phyloP scores from a whole-genome alignment of 2,329 filamentous ascomycete species.

The Neofusicoccum umdonicola region DNA sequence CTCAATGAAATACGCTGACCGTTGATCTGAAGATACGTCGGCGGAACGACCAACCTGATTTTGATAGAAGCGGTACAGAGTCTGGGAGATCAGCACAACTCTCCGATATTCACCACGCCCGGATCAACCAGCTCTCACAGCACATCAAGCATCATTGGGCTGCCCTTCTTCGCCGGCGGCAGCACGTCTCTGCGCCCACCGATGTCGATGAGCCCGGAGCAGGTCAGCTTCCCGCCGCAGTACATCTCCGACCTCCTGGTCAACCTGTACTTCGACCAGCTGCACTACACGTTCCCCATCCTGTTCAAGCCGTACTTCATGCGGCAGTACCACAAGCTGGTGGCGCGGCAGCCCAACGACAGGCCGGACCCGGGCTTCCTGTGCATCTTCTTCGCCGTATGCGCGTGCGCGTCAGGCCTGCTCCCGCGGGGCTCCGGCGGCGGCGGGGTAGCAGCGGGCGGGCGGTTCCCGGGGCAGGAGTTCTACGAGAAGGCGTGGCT shows the following conservation, averaged over 20 bases:
- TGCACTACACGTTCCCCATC: background rate
- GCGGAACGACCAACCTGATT: constrained; percentile 1
- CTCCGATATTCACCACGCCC: background rate
- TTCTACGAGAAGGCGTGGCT: background rate
- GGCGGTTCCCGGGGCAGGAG: background rate
- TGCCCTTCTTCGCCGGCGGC: background rate
- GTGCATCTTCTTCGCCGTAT: background rate
- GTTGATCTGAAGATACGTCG: background rate
- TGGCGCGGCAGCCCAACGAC: background rate
- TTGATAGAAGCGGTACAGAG: background rate
- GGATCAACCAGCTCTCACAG: background rate
- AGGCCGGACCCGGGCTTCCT: background rate
- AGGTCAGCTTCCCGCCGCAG: constrained; percentile 3
- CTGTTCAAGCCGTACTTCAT: constrained; percentile 2
- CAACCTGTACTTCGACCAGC: background rate
- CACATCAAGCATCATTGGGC: background rate
- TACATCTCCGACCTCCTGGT: constrained; percentile 2
- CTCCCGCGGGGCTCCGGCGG: background rate
- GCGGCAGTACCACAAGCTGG: background rate
- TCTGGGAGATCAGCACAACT: background rate
- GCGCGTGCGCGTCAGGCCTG: background rate
- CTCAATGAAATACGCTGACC: background rate
- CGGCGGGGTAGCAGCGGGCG: background rate
- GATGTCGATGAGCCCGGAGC: background rate
- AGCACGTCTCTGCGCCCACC: background rate